Base-by-base conservation (phyloP, 305 asterid species). In the Caryopteris hybrid region DNA sequence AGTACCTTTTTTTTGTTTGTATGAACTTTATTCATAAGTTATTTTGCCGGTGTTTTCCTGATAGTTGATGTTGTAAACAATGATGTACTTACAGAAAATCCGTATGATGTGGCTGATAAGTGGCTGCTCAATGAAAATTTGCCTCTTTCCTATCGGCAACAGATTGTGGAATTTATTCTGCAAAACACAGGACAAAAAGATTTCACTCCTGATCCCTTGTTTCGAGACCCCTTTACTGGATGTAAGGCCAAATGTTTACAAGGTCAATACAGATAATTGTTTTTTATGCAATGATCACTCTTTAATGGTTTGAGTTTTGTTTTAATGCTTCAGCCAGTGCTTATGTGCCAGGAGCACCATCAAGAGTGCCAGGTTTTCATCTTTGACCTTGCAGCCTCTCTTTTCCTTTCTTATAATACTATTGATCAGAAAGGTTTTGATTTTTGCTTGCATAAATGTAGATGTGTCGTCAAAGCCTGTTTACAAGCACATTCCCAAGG, bases 401-500 rank as follows among this genome's bases (percentile, higher is more conserved):
- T 8, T 38, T 29, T 25, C 57, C 62, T 54, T 71, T 23, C 17
- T 27, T 69, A 5, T 66, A 39, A 14, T 63, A 13, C 48, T 69
- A 38, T 53, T 72, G 46, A 23, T 54, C 41, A 21, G 33, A 21
- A 57, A 55, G 73, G 45, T 73, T 66, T 38, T 74, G 55, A 61
- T 64, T 47, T 21, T 76, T 78, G 65, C 68, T 69, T 66, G 65
- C 61, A 66, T 64, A 48, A 69, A 76, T 85, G 87, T 88, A 80
- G 82, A 29, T 55, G 77, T 65, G 20, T 65, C 86, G 11, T 59
- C 90, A 38, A 86, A 81, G 74, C 90, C 89, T 66, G 85, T 89
- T 77, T 85, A 79, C 87, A 94, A 89, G 89, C 99, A 94, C 84
- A 83, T 91, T 61, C 97, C 99, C 17, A 91, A 91, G 84, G 99